Conservation (phyloP, 2,329 filamentous ascomycete genomes). For the Cordyceps javanica region DNA sequence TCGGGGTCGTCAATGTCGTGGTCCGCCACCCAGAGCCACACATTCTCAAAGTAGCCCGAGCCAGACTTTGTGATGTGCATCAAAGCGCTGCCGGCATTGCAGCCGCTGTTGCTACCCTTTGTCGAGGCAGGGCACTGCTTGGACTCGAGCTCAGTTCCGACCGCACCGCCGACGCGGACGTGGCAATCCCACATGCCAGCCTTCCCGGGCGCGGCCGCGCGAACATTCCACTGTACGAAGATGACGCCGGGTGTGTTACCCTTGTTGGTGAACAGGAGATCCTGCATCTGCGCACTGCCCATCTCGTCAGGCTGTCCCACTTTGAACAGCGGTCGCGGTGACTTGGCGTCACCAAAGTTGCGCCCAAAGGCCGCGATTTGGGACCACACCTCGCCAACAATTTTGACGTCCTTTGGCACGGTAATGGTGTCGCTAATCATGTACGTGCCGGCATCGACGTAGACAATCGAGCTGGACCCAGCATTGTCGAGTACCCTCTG, state of each 20-base stretch:
- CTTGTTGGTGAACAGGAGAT: constrained; percentile 60
- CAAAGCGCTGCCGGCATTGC: constrained; percentile 52
- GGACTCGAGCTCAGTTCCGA: constrained; percentile 59
- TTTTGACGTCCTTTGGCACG: constrained; percentile 35
- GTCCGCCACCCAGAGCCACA: constrained; percentile 63
- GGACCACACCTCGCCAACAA: constrained; percentile 40
- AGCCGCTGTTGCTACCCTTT: constrained; percentile 43
- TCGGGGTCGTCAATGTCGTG: constrained; percentile 38
- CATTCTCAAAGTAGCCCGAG: constrained; percentile 46
- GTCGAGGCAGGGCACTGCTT: constrained; percentile 47
- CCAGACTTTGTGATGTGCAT: constrained; percentile 39
- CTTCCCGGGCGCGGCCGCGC: constrained; percentile 4
- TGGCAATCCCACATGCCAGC: constrained; percentile 59
- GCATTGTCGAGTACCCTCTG: not conserved
- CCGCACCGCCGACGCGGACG: constrained; percentile 64
- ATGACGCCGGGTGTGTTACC: constrained; percentile 62
- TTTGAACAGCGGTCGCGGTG: constrained; percentile 41
- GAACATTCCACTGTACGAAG: constrained; percentile 58
- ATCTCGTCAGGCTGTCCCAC: constrained; percentile 54
- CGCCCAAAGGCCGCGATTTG: constrained; percentile 42
- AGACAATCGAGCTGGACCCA: not conserved
- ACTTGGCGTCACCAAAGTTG: constrained; percentile 30
- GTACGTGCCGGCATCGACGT: constrained; percentile 41
- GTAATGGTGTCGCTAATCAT: constrained; percentile 38
- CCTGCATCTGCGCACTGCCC: constrained; percentile 63